Evolutionary conservation across 305 asterid genomes (phyloP).

Genomic region (Solanum chacoense): DNA sequence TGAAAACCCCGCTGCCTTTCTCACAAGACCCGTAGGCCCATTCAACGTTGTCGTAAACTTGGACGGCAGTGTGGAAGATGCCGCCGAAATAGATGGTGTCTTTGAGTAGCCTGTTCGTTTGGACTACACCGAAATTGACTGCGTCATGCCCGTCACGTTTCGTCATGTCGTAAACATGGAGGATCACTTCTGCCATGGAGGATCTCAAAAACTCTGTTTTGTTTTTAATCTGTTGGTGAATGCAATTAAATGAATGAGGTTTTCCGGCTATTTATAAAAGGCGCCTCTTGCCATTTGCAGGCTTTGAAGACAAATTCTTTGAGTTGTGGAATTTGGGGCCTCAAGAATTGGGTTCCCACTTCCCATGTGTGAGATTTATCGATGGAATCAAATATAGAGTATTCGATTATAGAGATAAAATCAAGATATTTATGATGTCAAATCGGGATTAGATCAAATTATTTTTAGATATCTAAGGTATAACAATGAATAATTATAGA

Average conservation of each 20-base stretch:
- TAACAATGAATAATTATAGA: no score
- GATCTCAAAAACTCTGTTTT: not conserved
- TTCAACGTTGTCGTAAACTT: constrained; percentile 10
- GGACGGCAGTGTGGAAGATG: constrained; percentile 4
- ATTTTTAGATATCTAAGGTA: no score
- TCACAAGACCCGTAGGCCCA: constrained; percentile 4
- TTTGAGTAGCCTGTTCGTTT: not conserved
- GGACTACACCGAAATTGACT: not conserved
- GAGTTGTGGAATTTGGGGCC: not conserved
- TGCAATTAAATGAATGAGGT: not conserved
- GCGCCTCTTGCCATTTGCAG: not conserved
- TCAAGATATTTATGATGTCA: not conserved
- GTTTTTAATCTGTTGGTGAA: not conserved
- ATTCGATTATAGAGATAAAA: not conserved
- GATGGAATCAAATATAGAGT: not conserved
- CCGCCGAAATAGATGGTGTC: constrained; percentile 2
- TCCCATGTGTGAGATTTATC: not conserved
- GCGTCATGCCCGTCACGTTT: not conserved
- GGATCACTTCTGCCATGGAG: constrained; percentile 1
- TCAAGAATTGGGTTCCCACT: not conserved
- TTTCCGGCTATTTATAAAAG: not conserved
- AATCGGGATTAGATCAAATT: not conserved
- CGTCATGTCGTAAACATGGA: constrained; percentile 2
- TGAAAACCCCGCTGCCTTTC: constrained; percentile 3
- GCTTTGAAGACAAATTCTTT: not conserved